Conservation (phyloP, 441 rosid species). For the Adansonia gregorii region DNA sequence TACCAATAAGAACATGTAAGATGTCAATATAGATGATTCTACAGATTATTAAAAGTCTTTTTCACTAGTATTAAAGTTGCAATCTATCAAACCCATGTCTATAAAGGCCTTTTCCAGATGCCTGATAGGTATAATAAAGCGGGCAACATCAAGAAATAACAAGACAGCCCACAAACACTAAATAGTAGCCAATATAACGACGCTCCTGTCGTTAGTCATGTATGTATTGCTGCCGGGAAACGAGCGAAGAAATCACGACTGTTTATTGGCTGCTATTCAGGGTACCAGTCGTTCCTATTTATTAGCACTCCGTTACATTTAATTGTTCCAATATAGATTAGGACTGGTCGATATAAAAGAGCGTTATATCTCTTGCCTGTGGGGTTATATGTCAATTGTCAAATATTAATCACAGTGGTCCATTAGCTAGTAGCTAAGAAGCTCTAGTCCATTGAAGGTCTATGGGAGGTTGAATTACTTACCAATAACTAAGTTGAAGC, state of each 20-base stretch:
- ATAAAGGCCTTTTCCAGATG: constrained; percentile 13
- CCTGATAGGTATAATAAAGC: neutral
- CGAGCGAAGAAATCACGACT: constrained; percentile 22
- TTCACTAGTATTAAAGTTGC: constrained; percentile 17
- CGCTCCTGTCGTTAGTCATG: constrained; percentile 9
- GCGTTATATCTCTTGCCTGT: neutral
- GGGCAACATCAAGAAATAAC: constrained; percentile 7
- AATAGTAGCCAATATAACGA: constrained; percentile 22
- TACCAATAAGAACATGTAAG: neutral
- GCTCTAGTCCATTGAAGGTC: neutral
- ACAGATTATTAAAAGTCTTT: neutral
- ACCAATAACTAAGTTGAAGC: neutral
- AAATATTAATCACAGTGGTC: constrained; percentile 19
- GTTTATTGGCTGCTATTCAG: neutral
- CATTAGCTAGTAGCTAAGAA: neutral
- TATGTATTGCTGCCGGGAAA: constrained; percentile 19
- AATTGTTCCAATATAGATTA: constrained; percentile 14
- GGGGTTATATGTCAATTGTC: neutral
- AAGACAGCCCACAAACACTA: constrained; percentile 24
- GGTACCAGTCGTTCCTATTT: neutral
- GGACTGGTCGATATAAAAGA: neutral
- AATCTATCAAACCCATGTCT: neutral
- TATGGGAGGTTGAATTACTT: neutral
- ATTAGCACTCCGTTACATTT: neutral
- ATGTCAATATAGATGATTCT: constrained; percentile 13